These are phyloP conservation scores for Stentor coeruleus DNA, from an alignment of 73 alveolate species.

Conservation along the genomic window DNA sequence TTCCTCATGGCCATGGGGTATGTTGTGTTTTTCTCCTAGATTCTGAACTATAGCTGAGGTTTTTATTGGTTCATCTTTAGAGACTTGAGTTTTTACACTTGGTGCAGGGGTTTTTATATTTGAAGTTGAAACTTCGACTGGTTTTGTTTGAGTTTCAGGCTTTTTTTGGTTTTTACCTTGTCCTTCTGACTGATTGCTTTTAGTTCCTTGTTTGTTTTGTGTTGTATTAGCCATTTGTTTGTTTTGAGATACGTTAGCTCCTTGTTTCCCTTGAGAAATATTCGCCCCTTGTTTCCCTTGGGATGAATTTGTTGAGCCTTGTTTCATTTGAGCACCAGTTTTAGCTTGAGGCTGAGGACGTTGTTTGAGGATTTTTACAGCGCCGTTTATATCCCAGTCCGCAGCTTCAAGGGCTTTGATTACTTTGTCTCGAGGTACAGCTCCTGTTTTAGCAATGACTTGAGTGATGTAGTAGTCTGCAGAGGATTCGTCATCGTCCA, in stretches of 20 bases:
- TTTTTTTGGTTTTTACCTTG: background rate
- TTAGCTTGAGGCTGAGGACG: background rate
- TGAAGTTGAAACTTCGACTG: background rate
- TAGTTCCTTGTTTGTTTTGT: too few species aligned
- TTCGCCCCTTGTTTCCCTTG: slow-evolving; percentile 6
- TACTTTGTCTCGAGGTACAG: slow-evolving; percentile 34
- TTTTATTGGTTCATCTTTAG: slow-evolving; percentile 20
- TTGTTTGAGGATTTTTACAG: slow-evolving; percentile 28
- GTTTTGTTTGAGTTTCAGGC: background rate
- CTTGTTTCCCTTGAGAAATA: background rate
- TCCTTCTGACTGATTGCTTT: background rate
- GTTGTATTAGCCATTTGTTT: too few species aligned
- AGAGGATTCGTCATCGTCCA: slow-evolving; percentile 30
- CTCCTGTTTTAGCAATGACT: slow-evolving; percentile 30
- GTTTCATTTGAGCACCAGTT: too few species aligned
- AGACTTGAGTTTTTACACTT: background rate
- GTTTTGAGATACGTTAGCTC: too few species aligned
- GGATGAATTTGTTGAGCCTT: background rate
- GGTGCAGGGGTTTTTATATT: background rate
- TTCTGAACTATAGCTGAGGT: slow-evolving; percentile 19
- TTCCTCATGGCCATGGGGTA: slow-evolving; percentile 17
- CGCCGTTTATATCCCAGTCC: slow-evolving; percentile 26
- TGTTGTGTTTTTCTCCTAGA: background rate
- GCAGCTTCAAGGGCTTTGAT: slow-evolving; percentile 29
- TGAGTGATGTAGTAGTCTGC: slow-evolving; percentile 21